Evolutionary conservation across 768 basidiomycete genomes (phyloP).

Genomic region (Amanita pallidorosea): DNA sequence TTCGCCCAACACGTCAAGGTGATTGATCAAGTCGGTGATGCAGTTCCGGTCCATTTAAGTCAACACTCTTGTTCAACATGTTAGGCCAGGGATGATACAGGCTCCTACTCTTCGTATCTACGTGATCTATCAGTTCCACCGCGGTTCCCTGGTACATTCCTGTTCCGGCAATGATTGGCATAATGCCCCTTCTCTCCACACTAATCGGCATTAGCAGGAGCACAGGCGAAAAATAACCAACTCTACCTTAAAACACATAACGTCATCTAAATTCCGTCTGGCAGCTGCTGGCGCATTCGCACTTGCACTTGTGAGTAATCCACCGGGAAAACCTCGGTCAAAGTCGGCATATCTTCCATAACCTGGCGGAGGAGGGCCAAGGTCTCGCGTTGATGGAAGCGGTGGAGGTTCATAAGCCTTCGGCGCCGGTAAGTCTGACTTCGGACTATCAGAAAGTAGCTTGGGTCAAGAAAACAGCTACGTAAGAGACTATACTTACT

Average conservation of each 20-base stretch:
- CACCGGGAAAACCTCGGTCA: conserved; percentile 35
- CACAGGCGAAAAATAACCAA: neutral
- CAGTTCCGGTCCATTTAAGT: neutral
- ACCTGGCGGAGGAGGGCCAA: conserved; percentile 88
- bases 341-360: conserved; percentile 79
- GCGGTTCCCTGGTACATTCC: conserved; percentile 85
- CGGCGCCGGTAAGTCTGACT: conserved; percentile 57
- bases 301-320: conserved; percentile 2
- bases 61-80: neutral
- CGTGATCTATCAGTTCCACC: conserved; percentile 65
- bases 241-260: conserved; percentile 75
- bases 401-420: conserved; percentile 72
- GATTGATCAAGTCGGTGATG: neutral
- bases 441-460: conserved; percentile 45
- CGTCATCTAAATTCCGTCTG: conserved; percentile 73
- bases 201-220: conserved; percentile 22
- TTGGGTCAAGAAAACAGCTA: conserved; percentile 7
- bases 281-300: neutral
- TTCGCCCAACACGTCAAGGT: too few relatives aligned
- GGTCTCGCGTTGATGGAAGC: conserved; percentile 63
- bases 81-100: neutral
- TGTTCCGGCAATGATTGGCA: conserved; percentile 86
- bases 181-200: conserved; percentile 93
- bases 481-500: conserved; percentile 33
- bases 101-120: conserved; percentile 19